A percentile compares a stretch with the other conserved stretches of the same genome.
phyloP scores from a whole-genome alignment of 2,329 filamentous ascomycete genomes.

The Hypoxylon sp. region DNA sequence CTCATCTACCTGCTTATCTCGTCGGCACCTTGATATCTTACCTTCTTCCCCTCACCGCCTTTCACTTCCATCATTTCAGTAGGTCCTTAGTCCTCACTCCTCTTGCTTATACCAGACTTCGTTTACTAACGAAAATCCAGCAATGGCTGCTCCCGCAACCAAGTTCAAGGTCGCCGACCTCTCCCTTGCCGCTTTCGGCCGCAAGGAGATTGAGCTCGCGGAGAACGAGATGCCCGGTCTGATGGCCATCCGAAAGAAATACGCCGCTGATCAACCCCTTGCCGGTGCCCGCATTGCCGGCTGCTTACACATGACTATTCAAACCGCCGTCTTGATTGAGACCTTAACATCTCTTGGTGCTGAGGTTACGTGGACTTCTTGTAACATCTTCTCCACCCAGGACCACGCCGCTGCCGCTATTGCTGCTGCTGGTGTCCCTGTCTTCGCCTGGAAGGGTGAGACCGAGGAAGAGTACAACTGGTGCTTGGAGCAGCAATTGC shows the following conservation, averaged over 20 bases:
- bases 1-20: conserved; percentile 22
- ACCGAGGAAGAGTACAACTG: conserved; percentile 99
- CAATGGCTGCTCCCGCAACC: conserved; percentile 83
- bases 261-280: conserved; percentile 92
- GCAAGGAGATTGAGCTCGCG: conserved; percentile 98
- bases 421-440: conserved; percentile 91
- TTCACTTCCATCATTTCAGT: conserved; percentile 33
- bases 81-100: conserved; percentile 7
- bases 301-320: conserved; percentile 99
- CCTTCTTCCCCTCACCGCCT: conserved; percentile 29
- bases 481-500: conserved; percentile 98
- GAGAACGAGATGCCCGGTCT: conserved; percentile 98
- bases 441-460: conserved; percentile 87
- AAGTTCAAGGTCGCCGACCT: conserved; percentile 99
- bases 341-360: conserved; percentile 94
- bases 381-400: conserved; percentile 99
- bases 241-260: conserved; percentile 94
- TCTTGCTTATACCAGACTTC: conserved; percentile 1
- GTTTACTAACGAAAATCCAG: conserved; percentile 36
- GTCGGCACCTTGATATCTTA: conserved; percentile 12
- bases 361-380: conserved; percentile 98
- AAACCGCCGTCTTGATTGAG: conserved; percentile 99
- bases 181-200: conserved; percentile 96
- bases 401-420: conserved; percentile 98
- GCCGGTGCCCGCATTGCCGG: conserved; percentile 96